phyloP scores from a whole-genome alignment of 768 basidiomycete species.

The Lactarius trivialis region DNA sequence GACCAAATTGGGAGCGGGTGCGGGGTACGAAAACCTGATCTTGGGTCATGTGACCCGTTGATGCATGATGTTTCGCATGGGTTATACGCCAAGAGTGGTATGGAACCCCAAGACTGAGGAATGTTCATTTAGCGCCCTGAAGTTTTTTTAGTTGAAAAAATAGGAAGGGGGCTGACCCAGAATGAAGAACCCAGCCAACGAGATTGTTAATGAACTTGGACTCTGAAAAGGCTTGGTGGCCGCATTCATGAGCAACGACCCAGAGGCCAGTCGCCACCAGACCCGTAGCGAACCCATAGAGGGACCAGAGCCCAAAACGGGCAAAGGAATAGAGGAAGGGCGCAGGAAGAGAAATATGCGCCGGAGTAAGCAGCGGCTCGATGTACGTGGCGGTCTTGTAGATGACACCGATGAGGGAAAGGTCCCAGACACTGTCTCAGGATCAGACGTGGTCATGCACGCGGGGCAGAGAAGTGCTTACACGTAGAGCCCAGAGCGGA shows the following conservation, averaged over 20 bases:
- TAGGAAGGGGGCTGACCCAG: slow-evolving; percentile 47
- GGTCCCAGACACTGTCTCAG: slow-evolving; percentile 60
- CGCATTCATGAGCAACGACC: slow-evolving; percentile 93
- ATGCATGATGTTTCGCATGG: slow-evolving; percentile 93
- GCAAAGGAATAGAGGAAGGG: slow-evolving; percentile 57
- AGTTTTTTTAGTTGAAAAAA: background rate
- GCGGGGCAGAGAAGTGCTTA: slow-evolving; percentile 32
- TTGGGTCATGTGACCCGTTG: slow-evolving; percentile 86
- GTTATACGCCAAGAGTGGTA: slow-evolving; percentile 96
- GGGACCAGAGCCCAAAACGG: slow-evolving; percentile 63
- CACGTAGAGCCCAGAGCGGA: slow-evolving; percentile 76
- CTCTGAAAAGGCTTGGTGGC: slow-evolving; percentile 94
- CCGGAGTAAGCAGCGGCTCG: slow-evolving; percentile 56
- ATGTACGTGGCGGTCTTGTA: slow-evolving; percentile 63
- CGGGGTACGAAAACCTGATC: slow-evolving; percentile 94
- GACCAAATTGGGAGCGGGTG: slow-evolving; percentile 69
- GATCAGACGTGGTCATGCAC: slow-evolving; percentile 21
- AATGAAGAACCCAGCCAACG: slow-evolving; percentile 90
- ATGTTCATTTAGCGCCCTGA: background rate
- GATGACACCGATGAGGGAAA: slow-evolving; percentile 56
- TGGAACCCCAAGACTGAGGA: slow-evolving; percentile 76
- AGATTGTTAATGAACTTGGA: slow-evolving; percentile 87
- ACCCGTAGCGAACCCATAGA: slow-evolving; percentile 78
- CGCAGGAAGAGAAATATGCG: slow-evolving; percentile 47
- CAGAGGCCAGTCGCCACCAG: slow-evolving; percentile 89